These are phyloP conservation scores for Sporothrix luriei DNA, from an alignment of 2,329 filamentous ascomycete genomes.

Conservation along the genomic window DNA sequence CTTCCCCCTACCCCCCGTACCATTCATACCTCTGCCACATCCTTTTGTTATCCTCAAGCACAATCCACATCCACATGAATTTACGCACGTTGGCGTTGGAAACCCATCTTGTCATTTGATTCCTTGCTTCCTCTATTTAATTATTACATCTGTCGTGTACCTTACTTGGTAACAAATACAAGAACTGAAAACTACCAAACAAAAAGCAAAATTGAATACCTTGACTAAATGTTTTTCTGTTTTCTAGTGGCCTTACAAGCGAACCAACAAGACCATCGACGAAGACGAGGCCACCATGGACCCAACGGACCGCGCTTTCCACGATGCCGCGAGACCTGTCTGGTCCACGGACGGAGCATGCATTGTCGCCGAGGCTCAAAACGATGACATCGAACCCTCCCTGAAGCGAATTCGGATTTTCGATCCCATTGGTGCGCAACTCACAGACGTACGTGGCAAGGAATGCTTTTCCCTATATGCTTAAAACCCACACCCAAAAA, in stretches of 20 bases:
- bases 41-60: not conserved
- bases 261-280: constrained; percentile 69
- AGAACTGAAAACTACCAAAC: constrained; percentile 5
- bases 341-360: constrained; percentile 78
- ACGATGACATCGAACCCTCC: constrained; percentile 33
- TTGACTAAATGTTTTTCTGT: constrained; percentile 52
- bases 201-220: constrained; percentile 22
- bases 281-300: constrained; percentile 64
- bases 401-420: constrained; percentile 35
- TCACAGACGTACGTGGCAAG: constrained; percentile 26
- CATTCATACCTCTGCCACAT: no score
- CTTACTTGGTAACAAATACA: constrained; percentile 39
- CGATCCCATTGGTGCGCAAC: not conserved
- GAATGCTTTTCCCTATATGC: not conserved
- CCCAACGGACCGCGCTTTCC: constrained; percentile 66
- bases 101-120: not conserved
- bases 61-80: not conserved
- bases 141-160: constrained; percentile 38
- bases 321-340: constrained; percentile 72
- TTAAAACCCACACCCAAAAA: not conserved
- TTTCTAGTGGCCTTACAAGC: constrained; percentile 81
- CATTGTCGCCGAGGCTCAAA: constrained; percentile 31
- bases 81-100: constrained; percentile 21
- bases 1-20: not conserved
- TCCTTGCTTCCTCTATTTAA: constrained; percentile 21